Conservation (phyloP, 805 yeast genomes). For the Cyberlindnera mycetangii region DNA sequence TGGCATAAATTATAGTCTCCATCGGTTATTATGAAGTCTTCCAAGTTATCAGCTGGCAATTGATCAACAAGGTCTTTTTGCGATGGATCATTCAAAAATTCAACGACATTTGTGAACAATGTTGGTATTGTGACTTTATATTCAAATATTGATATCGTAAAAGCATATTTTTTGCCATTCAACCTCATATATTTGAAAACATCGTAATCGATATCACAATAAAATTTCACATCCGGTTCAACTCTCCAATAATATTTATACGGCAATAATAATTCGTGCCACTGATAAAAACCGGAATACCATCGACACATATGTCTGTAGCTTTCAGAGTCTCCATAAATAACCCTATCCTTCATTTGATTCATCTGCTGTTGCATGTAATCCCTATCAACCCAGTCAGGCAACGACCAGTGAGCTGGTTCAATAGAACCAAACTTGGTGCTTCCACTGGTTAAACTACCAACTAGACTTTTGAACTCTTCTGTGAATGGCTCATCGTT, state of each 20-base stretch:
- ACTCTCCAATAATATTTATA: constrained; percentile 94
- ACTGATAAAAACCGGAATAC: constrained; percentile 81
- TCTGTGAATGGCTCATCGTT: constrained; percentile 76
- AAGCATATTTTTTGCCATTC: constrained; percentile 66
- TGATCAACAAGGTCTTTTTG: constrained; percentile 8
- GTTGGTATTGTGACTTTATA: constrained; percentile 40
- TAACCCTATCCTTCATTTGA: constrained; percentile 49
- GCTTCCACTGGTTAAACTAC: constrained; percentile 57
- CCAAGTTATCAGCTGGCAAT: constrained; percentile 56
- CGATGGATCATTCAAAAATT: constrained; percentile 18
- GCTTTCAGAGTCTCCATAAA: constrained; percentile 71
- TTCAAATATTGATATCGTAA: constrained; percentile 74
- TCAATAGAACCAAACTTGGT: constrained; percentile 74
- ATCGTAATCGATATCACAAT: constrained; percentile 61
- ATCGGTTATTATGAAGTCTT: constrained; percentile 62
- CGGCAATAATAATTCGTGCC: constrained; percentile 59
- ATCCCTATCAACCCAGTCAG: constrained; percentile 71
- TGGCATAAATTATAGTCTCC: constrained; percentile 83
- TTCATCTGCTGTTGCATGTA: constrained; percentile 64
- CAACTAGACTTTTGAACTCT: constrained; percentile 58
- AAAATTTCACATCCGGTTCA: constrained; percentile 74
- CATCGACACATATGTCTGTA: constrained; percentile 91
- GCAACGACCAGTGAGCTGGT: constrained; percentile 81
- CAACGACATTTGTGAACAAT: constrained; percentile 60
- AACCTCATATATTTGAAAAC: constrained; percentile 58